A percentile compares a stretch with the other conserved stretches of the same genome.
These are phyloP conservation scores for Eutrema yunnanense DNA, from an alignment of 345 rosid genomes.

Conservation along the genomic window DNA sequence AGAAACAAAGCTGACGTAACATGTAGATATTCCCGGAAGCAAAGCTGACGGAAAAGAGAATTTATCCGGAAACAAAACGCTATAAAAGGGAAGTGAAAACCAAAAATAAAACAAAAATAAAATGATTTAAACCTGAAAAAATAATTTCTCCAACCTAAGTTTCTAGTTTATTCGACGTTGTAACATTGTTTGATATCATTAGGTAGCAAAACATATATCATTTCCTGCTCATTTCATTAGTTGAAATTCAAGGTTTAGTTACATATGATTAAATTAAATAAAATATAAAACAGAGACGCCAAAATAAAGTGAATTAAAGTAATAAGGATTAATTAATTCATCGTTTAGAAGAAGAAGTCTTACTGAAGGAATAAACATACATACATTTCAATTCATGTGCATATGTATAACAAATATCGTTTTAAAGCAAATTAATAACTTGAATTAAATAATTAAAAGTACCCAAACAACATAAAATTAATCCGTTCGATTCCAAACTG, in stretches of 20 bases:
- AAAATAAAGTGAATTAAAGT: neutral
- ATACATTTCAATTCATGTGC: conserved; percentile 13
- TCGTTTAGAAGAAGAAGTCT: neutral
- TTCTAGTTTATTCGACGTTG: no score
- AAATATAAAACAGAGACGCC: neutral
- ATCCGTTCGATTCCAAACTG: conserved; percentile 11
- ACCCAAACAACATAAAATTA: conserved; percentile 10
- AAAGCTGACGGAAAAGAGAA: no score
- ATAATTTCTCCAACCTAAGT: no score
- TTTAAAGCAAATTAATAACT: conserved; percentile 11
- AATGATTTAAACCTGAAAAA: no score
- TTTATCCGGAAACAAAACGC: no score
- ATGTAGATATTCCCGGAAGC: no score
- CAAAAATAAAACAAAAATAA: no score
- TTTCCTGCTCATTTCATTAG: neutral
- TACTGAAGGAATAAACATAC: neutral
- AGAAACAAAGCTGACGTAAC: no score
- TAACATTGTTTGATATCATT: neutral
- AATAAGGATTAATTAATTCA: neutral
- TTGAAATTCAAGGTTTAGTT: neutral
- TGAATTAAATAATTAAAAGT: conserved; percentile 15
- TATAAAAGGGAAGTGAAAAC: no score
- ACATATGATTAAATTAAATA: neutral
- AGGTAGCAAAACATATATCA: neutral
- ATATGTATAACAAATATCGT: neutral